Percentiles rank a stretch among this genome's conserved stretches.
These are phyloP conservation scores for Malania oleifera DNA, from an alignment of 164 flowering plant species.

Conservation along the genomic window DNA sequence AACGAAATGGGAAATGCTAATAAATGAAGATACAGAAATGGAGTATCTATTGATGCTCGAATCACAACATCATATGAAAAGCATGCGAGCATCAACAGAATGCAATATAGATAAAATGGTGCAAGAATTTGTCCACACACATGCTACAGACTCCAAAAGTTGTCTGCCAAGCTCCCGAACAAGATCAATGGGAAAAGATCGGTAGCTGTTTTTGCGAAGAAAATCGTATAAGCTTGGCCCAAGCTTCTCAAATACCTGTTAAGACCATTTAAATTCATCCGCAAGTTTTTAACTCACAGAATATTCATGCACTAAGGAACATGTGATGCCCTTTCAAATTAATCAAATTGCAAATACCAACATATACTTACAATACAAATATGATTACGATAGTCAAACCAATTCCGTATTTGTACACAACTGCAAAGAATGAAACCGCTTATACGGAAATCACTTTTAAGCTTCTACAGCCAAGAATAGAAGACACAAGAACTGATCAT, in stretches of 20 bases:
- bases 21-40: not conserved
- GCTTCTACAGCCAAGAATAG: constrained; percentile 15
- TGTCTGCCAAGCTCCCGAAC: constrained; percentile 99
- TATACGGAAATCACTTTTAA: constrained; percentile 41
- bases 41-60: not conserved
- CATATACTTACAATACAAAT: constrained; percentile 96
- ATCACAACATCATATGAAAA: constrained; percentile 1
- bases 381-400: constrained; percentile 99
- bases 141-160: constrained; percentile 99
- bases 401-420: constrained; percentile 99
- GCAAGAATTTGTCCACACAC: constrained; percentile 79
- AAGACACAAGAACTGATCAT: constrained; percentile 8
- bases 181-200: constrained; percentile 97
- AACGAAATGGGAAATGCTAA: not conserved
- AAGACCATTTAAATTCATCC: constrained; percentile 70
- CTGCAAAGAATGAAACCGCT: constrained; percentile 83
- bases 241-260: constrained; percentile 99
- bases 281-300: constrained; percentile 59
- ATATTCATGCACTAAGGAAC: constrained; percentile 37
- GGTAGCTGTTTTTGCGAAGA: constrained; percentile 96
- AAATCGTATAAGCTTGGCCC: constrained; percentile 99
- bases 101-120: constrained; percentile 25
- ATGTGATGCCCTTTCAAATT: constrained; percentile 34
- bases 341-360: constrained; percentile 43
- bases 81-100: constrained; percentile 11